A percentile compares a stretch with the other conserved stretches of the same genome.
phyloP scores from a whole-genome alignment of 768 basidiomycete species.

The Termitomyces sp. region DNA sequence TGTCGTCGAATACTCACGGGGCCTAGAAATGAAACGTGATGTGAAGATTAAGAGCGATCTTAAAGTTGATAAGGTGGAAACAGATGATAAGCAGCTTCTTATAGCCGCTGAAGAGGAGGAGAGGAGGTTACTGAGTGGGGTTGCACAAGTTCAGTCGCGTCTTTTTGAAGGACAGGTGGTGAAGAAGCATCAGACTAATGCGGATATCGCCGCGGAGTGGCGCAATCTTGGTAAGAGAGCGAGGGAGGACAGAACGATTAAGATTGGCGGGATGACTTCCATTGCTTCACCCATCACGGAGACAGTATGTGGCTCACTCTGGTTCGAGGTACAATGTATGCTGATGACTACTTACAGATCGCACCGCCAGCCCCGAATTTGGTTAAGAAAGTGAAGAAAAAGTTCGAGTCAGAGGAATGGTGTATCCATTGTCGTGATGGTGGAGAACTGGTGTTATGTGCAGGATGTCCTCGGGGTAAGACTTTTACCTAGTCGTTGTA shows the following conservation, averaged over 20 bases:
- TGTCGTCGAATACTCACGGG: constrained; percentile 40
- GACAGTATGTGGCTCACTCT: constrained; percentile 7
- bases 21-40: constrained; percentile 34
- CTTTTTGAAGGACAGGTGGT: constrained; percentile 51
- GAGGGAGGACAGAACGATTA: constrained; percentile 31
- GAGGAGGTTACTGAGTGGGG: constrained; percentile 38
- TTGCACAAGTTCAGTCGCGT: constrained; percentile 53
- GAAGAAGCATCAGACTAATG: constrained; percentile 26
- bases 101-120: constrained; percentile 51
- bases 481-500: neutral
- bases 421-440: constrained; percentile 58
- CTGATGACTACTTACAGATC: constrained; percentile 9
- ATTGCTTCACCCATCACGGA: constrained; percentile 16
- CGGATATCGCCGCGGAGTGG: constrained; percentile 43
- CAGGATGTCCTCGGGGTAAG: constrained; percentile 49
- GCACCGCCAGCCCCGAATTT: constrained; percentile 9
- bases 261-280: constrained; percentile 23
- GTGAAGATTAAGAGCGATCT: constrained; percentile 39
- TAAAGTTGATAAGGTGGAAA: constrained; percentile 10
- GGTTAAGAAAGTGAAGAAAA: constrained; percentile 24
- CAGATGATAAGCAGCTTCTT: constrained; percentile 19
- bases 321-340: neutral
- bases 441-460: constrained; percentile 44
- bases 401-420: constrained; percentile 50
- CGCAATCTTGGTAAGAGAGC: constrained; percentile 38